These are phyloP conservation scores for Xylaria multiplex DNA, from an alignment of 2,329 filamentous ascomycete species.

Conservation along the genomic window DNA sequence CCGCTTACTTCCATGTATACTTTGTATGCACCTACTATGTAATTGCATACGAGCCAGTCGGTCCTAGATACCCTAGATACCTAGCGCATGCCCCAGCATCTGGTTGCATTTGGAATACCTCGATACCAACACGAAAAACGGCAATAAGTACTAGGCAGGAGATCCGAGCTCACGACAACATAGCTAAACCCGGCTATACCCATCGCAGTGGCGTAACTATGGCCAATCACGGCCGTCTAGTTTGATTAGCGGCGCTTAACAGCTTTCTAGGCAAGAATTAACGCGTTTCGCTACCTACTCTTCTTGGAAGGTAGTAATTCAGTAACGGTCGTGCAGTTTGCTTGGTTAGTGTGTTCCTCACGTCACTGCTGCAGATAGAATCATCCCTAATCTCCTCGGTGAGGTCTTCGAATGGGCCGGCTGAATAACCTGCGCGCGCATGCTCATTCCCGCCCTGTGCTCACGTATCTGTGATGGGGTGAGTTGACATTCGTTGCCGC, in stretches of 20 bases:
- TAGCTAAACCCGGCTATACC: conserved; percentile 5
- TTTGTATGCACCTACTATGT: neutral
- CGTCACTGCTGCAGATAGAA: neutral
- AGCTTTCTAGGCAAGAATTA: neutral
- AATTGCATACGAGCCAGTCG: neutral
- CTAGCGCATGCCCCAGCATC: neutral
- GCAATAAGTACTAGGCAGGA: conserved; percentile 10
- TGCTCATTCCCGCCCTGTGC: conserved; percentile 4
- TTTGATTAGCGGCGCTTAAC: conserved; percentile 28
- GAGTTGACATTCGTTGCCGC: conserved; percentile 9
- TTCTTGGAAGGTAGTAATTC: conserved; percentile 32
- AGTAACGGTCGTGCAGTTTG: neutral
- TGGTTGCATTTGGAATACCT: conserved; percentile 26
- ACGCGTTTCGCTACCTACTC: neutral
- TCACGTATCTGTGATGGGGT: conserved; percentile 6
- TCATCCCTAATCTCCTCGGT: conserved; percentile 5
- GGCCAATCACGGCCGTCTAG: conserved; percentile 21
- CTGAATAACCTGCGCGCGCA: conserved; percentile 11
- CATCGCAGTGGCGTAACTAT: conserved; percentile 24
- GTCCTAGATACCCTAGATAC: too few relatives aligned
- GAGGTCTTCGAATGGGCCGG: conserved; percentile 24
- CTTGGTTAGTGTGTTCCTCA: neutral
- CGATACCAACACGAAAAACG: too few relatives aligned
- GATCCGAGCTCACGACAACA: conserved; percentile 13
- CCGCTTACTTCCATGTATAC: neutral